These are phyloP conservation scores for Hypoxylon sp. DNA, from an alignment of 2,329 filamentous ascomycete genomes.

Conservation along the genomic window DNA sequence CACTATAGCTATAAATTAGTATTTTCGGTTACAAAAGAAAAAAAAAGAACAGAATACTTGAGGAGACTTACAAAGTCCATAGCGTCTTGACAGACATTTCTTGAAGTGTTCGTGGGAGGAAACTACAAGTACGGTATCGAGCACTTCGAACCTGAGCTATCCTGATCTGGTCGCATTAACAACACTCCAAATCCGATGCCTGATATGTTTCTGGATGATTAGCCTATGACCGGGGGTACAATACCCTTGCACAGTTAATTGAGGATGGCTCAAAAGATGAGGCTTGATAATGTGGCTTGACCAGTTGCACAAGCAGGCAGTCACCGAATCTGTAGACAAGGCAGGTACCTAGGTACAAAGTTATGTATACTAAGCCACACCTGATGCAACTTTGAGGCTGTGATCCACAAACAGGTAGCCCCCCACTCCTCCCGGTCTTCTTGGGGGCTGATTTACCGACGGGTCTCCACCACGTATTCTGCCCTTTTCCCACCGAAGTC, in stretches of 20 bases:
- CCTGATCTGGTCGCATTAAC: constrained; percentile 38
- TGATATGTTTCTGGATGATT: constrained; percentile 42
- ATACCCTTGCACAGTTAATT: constrained; percentile 26
- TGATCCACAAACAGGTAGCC: neutral
- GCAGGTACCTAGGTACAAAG: too few species aligned
- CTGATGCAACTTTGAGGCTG: neutral
- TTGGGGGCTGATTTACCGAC: constrained; percentile 1
- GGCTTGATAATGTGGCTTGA: constrained; percentile 1
- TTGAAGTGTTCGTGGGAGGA: constrained; percentile 37
- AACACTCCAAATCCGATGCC: constrained; percentile 36
- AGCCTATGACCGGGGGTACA: constrained; percentile 26
- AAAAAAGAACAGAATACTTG: neutral
- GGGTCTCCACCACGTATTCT: neutral
- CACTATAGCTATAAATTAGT: constrained; percentile 63
- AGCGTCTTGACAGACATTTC: constrained; percentile 64
- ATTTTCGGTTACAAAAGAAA: constrained; percentile 25
- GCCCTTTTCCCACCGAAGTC: constrained; percentile 15
- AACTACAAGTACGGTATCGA: constrained; percentile 28
- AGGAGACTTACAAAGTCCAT: constrained; percentile 70
- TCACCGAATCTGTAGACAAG: too few species aligned
- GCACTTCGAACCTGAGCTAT: constrained; percentile 14
- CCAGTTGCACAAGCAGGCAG: too few species aligned
- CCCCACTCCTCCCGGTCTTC: neutral
- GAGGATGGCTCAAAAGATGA: neutral
- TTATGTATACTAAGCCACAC: neutral